Base-by-base conservation (phyloP, 2,329 filamentous ascomycete genomes). In the Botrytis galanthina region DNA sequence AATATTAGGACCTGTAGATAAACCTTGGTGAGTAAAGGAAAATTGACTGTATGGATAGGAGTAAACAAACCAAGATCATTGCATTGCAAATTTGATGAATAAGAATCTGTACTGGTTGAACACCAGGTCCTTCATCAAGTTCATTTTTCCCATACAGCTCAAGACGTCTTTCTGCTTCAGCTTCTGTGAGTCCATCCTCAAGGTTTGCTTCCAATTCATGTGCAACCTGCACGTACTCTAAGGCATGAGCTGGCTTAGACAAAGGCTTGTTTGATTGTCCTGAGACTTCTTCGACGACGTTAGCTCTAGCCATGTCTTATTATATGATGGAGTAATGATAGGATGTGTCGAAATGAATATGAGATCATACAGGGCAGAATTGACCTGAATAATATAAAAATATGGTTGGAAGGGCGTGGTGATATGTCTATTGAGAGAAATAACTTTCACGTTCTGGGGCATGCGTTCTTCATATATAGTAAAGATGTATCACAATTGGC, bases 61-160 rank as follows among this genome's bases (percentile, higher is more conserved):
- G 68, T 61, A 66, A 70, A 71, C 72, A 62, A 79, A 80, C 90
- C 81, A 92, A 81, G 76, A 88, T 92, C 87, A 92, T 88, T 22
- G 90, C 90, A 81, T 92, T 92, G 74, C 89, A 89, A 71, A 92
- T 84, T 79, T 93, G 90, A 46, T 87, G 85, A 67, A 92, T 83
- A 35, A 93, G 82, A 74, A 92, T 92, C 79, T 91, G 90, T 72
- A 86, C 77, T 42, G 88, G 86, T 72, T 87, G 87, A 35, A 92
- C 90, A 14, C 87, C 87, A 71, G 86, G 83, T 10, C 84, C 86
- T 64, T 90, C 87, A 70, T 89, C 88, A 18, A 93, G 85, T 74
- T 91, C 87, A 76, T 93, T 93, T 26, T 83, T 81, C 6, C 90
- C 90, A 82, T 88, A 87, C 64, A 87, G 81, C 39, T 87, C 84